A percentile compares a stretch with the other conserved stretches of the same genome.
phyloP scores from a whole-genome alignment of 441 rosid species.

The Metrosideros polymorpha region DNA sequence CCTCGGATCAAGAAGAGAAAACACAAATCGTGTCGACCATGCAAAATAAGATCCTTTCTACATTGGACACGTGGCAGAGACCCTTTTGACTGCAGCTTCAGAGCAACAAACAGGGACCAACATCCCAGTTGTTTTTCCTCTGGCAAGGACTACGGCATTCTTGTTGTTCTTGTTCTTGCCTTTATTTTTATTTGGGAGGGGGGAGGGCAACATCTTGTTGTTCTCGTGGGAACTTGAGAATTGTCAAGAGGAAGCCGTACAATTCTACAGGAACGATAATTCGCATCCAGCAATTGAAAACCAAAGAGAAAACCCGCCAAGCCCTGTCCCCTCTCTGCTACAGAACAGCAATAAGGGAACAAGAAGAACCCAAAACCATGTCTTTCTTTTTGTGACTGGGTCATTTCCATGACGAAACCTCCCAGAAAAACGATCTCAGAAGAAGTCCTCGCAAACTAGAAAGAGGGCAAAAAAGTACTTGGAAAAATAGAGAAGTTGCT shows the following conservation, averaged over 20 bases:
- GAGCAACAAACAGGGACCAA: not conserved
- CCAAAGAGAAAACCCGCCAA: not conserved
- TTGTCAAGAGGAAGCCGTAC: not conserved
- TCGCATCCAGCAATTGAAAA: not conserved
- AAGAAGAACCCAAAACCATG: not conserved
- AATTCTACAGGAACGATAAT: not conserved
- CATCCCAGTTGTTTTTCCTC: not conserved
- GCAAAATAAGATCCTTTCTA: not conserved
- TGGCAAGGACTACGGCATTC: not conserved
- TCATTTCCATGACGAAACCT: not conserved
- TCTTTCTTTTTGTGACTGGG: not conserved
- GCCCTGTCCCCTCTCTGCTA: not conserved
- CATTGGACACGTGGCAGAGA: not conserved
- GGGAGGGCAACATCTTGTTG: not conserved
- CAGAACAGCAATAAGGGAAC: not conserved
- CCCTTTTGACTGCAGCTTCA: not conserved
- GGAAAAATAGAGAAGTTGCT: not conserved
- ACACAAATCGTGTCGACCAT: not conserved
- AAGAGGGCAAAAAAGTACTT: not conserved
- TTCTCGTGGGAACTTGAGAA: not conserved
- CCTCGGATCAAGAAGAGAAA: not conserved
- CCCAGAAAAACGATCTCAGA: not conserved
- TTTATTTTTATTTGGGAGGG: too few species aligned
- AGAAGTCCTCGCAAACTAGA: not conserved
- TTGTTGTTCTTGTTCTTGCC: not conserved